These are phyloP conservation scores for Russula compacta DNA, from an alignment of 768 basidiomycete genomes.

Conservation along the genomic window DNA sequence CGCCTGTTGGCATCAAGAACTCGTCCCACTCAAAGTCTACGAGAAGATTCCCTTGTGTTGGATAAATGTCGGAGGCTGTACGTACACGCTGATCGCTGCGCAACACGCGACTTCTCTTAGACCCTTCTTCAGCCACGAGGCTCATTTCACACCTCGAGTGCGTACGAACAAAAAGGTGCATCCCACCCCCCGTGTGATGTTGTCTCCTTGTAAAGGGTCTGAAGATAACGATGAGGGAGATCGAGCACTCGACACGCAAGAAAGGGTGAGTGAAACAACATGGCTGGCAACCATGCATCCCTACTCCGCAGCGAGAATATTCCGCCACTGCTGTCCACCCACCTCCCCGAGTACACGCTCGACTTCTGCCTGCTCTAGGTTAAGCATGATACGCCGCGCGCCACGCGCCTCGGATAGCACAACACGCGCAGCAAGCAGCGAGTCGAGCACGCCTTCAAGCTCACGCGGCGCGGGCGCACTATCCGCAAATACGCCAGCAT, in stretches of 20 bases:
- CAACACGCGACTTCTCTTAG: neutral
- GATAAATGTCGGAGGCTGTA: neutral
- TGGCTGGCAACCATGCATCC: neutral
- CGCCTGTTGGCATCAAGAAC: no score
- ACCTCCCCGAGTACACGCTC: constrained; percentile 79
- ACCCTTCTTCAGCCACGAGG: neutral
- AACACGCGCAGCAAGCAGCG: constrained; percentile 68
- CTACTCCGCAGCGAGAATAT: constrained; percentile 28
- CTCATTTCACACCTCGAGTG: neutral
- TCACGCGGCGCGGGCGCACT: constrained; percentile 55
- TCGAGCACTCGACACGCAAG: neutral
- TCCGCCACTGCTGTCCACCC: constrained; percentile 63
- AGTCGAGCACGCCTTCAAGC: constrained; percentile 60
- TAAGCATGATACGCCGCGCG: constrained; percentile 70
- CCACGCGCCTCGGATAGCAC: constrained; percentile 59
- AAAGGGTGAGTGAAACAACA: neutral
- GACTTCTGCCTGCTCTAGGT: constrained; percentile 75
- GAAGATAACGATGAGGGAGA: neutral
- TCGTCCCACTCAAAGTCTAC: no score
- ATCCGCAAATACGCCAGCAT: constrained; percentile 53
- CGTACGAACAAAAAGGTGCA: no score
- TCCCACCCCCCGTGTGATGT: neutral
- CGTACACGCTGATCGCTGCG: neutral
- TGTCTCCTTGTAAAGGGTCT: neutral
- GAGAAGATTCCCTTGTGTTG: neutral